phyloP scores from a whole-genome alignment of 345 rosid species.

The Rhodamnia argentea region DNA sequence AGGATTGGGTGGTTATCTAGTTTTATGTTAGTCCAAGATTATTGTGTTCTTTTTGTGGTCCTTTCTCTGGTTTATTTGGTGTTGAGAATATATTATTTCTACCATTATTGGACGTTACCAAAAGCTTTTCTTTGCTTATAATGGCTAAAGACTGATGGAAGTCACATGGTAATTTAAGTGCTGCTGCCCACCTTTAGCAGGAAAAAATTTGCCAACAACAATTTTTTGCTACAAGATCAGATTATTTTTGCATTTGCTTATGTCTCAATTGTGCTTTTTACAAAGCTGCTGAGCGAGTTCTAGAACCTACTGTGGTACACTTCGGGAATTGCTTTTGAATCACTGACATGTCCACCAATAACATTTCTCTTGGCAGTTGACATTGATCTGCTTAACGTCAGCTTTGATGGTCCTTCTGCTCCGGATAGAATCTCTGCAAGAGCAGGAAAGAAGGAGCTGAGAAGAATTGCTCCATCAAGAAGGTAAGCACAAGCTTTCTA shows the following conservation, averaged over 20 bases:
- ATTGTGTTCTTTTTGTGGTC: neutral
- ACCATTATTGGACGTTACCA: neutral
- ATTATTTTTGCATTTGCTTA: neutral
- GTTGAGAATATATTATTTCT: neutral
- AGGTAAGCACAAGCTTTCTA: conserved; percentile 24
- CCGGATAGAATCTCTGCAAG: conserved; percentile 88
- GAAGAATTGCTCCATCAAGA: conserved; percentile 61
- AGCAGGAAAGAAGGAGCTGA: conserved; percentile 65
- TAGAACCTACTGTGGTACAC: neutral
- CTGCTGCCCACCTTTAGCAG: neutral
- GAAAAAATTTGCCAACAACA: neutral
- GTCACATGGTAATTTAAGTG: neutral
- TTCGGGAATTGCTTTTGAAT: neutral
- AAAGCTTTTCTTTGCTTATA: neutral
- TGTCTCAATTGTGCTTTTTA: neutral
- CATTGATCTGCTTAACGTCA: conserved; percentile 83
- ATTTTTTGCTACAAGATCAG: neutral
- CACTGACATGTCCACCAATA: neutral
- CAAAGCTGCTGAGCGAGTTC: neutral
- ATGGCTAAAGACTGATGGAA: neutral
- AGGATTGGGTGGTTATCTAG: neutral
- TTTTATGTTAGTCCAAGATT: neutral
- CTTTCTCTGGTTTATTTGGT: neutral
- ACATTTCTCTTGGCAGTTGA: conserved; percentile 37
- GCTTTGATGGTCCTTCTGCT: conserved; percentile 84